Conservation (phyloP, 1,139 yeast genomes). For the Blastobotrys persicus region DNA sequence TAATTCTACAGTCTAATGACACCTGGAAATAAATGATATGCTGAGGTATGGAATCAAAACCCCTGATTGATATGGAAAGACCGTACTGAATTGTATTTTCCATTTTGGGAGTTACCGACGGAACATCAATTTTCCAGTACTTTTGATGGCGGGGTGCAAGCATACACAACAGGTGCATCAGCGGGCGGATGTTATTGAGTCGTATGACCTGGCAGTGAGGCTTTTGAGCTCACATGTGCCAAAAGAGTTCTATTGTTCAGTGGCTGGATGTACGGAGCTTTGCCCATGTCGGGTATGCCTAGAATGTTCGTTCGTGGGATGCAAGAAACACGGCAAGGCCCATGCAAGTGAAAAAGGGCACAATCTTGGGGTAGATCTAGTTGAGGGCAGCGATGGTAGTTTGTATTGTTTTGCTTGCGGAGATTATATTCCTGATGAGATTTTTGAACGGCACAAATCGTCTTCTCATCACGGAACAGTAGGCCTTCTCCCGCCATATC, state of each 20-base stretch:
- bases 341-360: slow-evolving; percentile 69
- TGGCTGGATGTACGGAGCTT: slow-evolving; percentile 11
- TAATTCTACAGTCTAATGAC: too few species aligned
- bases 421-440: slow-evolving; percentile 62
- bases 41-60: too few species aligned
- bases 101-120: too few species aligned
- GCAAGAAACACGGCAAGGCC: slow-evolving; percentile 51
- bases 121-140: background rate
- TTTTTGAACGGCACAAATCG: slow-evolving; percentile 44
- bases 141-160: slow-evolving; percentile 19
- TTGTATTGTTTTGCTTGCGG: slow-evolving; percentile 73
- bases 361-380: slow-evolving; percentile 53
- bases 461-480: slow-evolving; percentile 13
- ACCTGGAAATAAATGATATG: too few species aligned
- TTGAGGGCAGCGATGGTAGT: slow-evolving; percentile 25
- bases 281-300: slow-evolving; percentile 51
- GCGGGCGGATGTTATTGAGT: slow-evolving; percentile 17
- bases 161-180: slow-evolving; percentile 18
- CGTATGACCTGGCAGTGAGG: slow-evolving; percentile 25
- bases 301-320: slow-evolving; percentile 82
- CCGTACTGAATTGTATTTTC: too few species aligned
- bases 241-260: slow-evolving; percentile 10
- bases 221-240: slow-evolving; percentile 18
- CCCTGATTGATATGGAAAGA: too few species aligned
- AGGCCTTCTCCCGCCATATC: slow-evolving; percentile 48